Conservation (phyloP, 805 yeast species). For the Yarrowia keelungensis region DNA sequence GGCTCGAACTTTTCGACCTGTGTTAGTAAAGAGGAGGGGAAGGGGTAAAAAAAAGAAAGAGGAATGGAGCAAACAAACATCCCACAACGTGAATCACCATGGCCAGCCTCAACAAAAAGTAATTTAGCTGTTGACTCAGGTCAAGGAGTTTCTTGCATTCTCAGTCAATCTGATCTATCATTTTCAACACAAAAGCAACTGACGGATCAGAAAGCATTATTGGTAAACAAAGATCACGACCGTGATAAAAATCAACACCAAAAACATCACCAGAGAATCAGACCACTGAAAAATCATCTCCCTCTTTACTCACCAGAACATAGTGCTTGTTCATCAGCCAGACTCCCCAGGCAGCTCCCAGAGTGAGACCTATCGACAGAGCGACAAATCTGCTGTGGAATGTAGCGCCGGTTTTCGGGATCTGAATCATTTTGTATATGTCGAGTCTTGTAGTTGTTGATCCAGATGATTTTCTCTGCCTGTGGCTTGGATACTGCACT, state of each 20-base stretch:
- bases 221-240: too few species aligned
- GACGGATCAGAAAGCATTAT: too few species aligned
- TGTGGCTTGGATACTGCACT: background rate
- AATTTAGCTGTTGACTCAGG: too few species aligned
- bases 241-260: too few species aligned
- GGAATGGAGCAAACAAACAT: too few species aligned
- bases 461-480: background rate
- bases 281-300: background rate
- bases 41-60: background rate
- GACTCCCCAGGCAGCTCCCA: slow-evolving; percentile 30
- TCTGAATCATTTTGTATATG: background rate
- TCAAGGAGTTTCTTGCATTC: too few species aligned
- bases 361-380: slow-evolving; percentile 20
- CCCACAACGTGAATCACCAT: too few species aligned
- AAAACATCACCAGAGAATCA: background rate
- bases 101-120: too few species aligned
- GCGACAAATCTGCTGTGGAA: slow-evolving; percentile 28
- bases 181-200: too few species aligned
- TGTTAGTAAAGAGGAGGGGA: background rate
- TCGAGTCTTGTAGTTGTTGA: background rate
- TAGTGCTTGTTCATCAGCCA: slow-evolving; percentile 30
- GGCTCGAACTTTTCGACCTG: slow-evolving; percentile 30
- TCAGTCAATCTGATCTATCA: too few species aligned
- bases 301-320: slow-evolving; percentile 8
- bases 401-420: slow-evolving; percentile 17